Base-by-base conservation (phyloP, 2,329 filamentous ascomycete genomes). In the Diaporthe aspalathi region DNA sequence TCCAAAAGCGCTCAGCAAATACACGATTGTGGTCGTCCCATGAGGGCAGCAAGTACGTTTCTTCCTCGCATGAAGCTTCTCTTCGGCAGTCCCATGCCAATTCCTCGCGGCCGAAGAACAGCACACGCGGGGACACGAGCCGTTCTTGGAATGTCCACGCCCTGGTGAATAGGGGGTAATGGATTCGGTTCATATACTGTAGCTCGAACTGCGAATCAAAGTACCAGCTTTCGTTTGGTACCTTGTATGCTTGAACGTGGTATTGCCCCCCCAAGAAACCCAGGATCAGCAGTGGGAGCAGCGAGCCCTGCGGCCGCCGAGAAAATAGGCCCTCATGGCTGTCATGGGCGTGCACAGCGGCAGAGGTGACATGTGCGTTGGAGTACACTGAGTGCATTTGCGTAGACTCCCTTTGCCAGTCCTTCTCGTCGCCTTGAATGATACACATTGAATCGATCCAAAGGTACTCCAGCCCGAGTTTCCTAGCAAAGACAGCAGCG, bases 401-500 rank as follows among this genome's bases (percentile, higher is more conserved):
- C 20, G 20, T 35, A 16, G 67, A 17, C 27, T 68, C 53, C 1
- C 6, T 22, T 38, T n/a, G 32, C 53, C 53, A 62, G 38, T 68
- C 67, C 3, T 22, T 17, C 20, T 38, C 11, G 1, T 49, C 17
- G 6, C 27, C 17, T 60, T 70, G 78, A 74, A 77, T 53, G 11
- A 70, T 70, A 35, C 68, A 70, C 47, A 70, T 43, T 20, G 68
- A 63, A 35, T 70, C 68, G 47, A 70, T 66, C 56, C 68, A 66
- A 2, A 66, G 5, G 17, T 66, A 66, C 35, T 52, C 24, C 4
- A 70, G 14, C 4, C 29, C 45, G 54, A 70, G 68, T 5, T 38
- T 54, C 40, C 47, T 65, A 14, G 47, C 40, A 20, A 66, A 45
- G 22, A 29, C 11, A 5, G 35, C 38, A 11, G 57, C 38, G 2